These are phyloP conservation scores for Calycina marina DNA, from an alignment of 2,329 filamentous ascomycete species.

Conservation along the genomic window DNA sequence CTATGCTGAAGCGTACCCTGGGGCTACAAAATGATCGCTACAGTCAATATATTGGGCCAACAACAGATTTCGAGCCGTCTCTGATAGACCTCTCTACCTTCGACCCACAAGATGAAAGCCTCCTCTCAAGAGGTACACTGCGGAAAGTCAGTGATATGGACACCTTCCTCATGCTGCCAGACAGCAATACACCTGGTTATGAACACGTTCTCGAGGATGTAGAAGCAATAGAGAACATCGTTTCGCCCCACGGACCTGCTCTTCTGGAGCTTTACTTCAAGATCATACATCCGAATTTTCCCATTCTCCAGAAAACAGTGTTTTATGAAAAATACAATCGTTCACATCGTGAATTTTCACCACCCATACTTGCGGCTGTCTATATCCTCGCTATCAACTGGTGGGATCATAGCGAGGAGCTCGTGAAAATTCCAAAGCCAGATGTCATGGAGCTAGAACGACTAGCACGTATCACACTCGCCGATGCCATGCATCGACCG, in stretches of 20 bases:
- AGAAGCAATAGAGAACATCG: slow-evolving; percentile 60
- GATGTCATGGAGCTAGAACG: slow-evolving; percentile 61
- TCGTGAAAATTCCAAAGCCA: slow-evolving; percentile 50
- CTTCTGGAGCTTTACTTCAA: slow-evolving; percentile 72
- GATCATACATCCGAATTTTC: slow-evolving; percentile 67
- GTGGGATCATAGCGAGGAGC: slow-evolving; percentile 61
- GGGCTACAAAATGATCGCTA: slow-evolving; percentile 66
- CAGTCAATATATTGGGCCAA: slow-evolving; percentile 72
- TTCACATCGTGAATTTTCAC: slow-evolving; percentile 59
- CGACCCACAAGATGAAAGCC: slow-evolving; percentile 68
- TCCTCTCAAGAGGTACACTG: slow-evolving; percentile 52
- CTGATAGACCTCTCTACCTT: slow-evolving; percentile 69
- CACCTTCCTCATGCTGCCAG: slow-evolving; percentile 68
- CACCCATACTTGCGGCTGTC: slow-evolving; percentile 62
- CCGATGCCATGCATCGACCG: slow-evolving; percentile 64
- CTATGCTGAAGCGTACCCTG: slow-evolving; percentile 52
- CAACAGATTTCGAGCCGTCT: slow-evolving; percentile 72
- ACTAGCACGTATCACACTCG: slow-evolving; percentile 57
- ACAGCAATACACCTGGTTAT: slow-evolving; percentile 56
- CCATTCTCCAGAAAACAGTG: slow-evolving; percentile 67
- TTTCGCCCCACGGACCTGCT: slow-evolving; percentile 61
- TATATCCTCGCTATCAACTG: slow-evolving; percentile 80
- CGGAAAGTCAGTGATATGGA: slow-evolving; percentile 64
- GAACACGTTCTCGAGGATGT: slow-evolving; percentile 55
- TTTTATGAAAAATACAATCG: slow-evolving; percentile 67